phyloP scores from a whole-genome alignment of 2,329 filamentous ascomycete genomes.

The Hypoxylon sp. region DNA sequence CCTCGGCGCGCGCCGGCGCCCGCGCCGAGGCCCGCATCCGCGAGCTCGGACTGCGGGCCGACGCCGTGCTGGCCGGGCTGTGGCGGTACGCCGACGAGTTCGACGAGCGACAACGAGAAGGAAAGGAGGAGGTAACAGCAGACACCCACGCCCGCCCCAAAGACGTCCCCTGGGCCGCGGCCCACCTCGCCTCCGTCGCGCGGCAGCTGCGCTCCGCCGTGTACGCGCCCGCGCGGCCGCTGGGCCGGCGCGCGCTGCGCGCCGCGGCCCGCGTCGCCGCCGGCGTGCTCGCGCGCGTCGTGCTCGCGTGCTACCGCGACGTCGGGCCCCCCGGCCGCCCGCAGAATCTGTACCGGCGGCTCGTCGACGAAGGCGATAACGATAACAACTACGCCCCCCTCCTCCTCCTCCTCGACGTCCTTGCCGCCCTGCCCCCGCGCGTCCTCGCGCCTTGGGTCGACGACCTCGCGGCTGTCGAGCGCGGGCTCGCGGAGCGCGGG shows the following conservation, averaged over 20 bases:
- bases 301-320: constrained; percentile 50
- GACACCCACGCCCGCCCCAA: constrained; percentile 39
- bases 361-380: constrained; percentile 55
- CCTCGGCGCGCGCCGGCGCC: constrained; percentile 53
- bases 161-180: constrained; percentile 59
- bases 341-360: constrained; percentile 57
- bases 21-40: constrained; percentile 57
- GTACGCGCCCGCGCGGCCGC: constrained; percentile 49
- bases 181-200: constrained; percentile 55
- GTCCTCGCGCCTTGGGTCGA: constrained; percentile 33
- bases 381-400: too few relatives aligned
- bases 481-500: constrained; percentile 37
- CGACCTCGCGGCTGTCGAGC: constrained; percentile 48
- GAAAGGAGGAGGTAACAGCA: too few relatives aligned
- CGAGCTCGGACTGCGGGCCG: constrained; percentile 56
- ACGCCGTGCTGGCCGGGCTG: constrained; percentile 56
- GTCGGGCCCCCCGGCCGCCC: constrained; percentile 42
- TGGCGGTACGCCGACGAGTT: constrained; percentile 45
- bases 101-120: too few relatives aligned
- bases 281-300: constrained; percentile 56
- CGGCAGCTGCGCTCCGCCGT: constrained; percentile 54
- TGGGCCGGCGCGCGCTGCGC: constrained; percentile 50
- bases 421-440: constrained; percentile 42
- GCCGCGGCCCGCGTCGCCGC: constrained; percentile 58
- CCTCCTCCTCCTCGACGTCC: constrained; percentile 56